Evolutionary conservation across 2,329 filamentous ascomycete genomes (phyloP).

Genomic region (Lachnellula subtilissima): DNA sequence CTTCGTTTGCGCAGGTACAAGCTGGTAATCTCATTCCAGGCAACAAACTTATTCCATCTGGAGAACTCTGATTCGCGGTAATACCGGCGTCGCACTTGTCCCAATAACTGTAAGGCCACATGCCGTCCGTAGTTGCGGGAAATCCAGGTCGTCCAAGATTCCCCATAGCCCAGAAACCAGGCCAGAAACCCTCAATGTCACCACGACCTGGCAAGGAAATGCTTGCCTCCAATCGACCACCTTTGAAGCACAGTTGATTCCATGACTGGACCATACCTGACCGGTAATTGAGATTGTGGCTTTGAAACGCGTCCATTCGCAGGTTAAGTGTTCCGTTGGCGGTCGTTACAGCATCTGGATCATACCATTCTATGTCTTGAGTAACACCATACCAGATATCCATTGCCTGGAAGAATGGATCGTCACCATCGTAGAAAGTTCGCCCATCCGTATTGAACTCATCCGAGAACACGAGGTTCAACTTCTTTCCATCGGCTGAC

Average conservation of each 20-base stretch:
- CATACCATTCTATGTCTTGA: constrained; percentile 66
- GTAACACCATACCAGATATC: constrained; percentile 72
- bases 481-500: constrained; percentile 53
- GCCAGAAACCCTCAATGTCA: constrained; percentile 67
- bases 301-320: constrained; percentile 60
- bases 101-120: constrained; percentile 71
- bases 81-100: constrained; percentile 66
- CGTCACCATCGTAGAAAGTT: constrained; percentile 67
- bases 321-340: constrained; percentile 58
- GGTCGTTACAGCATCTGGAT: constrained; percentile 62
- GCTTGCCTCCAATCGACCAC: constrained; percentile 64
- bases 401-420: constrained; percentile 62
- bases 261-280: constrained; percentile 72
- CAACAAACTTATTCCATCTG: constrained; percentile 60
- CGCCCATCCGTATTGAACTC: constrained; percentile 65
- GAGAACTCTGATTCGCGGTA: constrained; percentile 65
- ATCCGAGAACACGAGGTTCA: constrained; percentile 65
- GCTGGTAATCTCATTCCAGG: constrained; percentile 67
- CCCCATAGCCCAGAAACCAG: constrained; percentile 72
- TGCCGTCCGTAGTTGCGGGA: constrained; percentile 63
- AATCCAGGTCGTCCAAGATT: constrained; percentile 67
- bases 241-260: constrained; percentile 71
- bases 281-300: constrained; percentile 60
- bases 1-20: constrained; percentile 59
- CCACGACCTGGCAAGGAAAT: constrained; percentile 65